Conservation (phyloP, 2,329 filamentous ascomycete genomes). For the Botrytis fabae region DNA sequence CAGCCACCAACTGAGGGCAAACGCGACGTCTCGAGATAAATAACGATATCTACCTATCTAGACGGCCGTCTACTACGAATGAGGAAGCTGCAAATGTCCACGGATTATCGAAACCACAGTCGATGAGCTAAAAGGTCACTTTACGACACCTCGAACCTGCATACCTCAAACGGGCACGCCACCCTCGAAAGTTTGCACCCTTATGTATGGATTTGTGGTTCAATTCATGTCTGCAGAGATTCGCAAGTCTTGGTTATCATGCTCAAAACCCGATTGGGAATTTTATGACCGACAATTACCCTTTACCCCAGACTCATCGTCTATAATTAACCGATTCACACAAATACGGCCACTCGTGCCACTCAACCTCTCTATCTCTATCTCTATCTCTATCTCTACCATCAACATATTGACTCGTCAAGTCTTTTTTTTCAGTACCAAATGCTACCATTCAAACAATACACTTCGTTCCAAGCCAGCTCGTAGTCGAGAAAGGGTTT, state of each 20-base stretch:
- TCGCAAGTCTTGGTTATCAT: neutral
- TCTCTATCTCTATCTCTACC: neutral
- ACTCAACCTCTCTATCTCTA: neutral
- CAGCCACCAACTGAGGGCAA: neutral
- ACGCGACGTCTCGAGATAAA: neutral
- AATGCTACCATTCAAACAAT: constrained; percentile 32
- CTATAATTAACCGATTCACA: neutral
- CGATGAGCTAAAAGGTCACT: neutral
- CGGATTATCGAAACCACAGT: neutral
- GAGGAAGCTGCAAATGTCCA: neutral
- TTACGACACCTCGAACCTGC: neutral
- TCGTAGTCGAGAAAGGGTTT: constrained; percentile 36
- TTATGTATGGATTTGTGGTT: neutral
- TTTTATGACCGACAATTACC: neutral
- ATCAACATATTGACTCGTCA: neutral
- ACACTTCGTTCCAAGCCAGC: constrained; percentile 36
- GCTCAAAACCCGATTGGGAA: neutral
- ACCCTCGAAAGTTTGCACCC: constrained; percentile 27
- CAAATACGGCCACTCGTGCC: neutral
- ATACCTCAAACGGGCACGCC: neutral
- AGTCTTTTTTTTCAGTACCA: neutral
- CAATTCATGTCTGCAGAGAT: neutral
- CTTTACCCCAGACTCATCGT: neutral
- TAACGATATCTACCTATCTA: neutral
- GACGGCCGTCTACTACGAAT: neutral